phyloP scores from a whole-genome alignment of 2,329 filamentous ascomycete genomes.

The Claviceps paspali region DNA sequence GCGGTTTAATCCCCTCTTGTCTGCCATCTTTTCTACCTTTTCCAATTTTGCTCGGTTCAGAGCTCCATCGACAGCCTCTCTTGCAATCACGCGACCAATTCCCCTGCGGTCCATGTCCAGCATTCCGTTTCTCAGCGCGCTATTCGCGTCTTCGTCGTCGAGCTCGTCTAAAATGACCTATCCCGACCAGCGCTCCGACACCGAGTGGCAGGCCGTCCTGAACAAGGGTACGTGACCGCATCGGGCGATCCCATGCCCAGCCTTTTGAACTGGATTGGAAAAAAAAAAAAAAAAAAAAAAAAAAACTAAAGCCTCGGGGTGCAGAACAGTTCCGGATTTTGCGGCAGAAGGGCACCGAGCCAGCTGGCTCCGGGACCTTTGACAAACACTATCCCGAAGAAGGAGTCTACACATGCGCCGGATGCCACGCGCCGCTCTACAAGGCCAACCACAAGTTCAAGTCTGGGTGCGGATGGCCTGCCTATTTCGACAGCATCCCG shows the following conservation, averaged over 20 bases:
- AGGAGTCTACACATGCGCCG: slow-evolving; percentile 79
- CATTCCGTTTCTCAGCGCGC: slow-evolving; percentile 61
- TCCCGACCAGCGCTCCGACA: slow-evolving; percentile 64
- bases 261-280: no score
- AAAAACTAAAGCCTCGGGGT: slow-evolving; percentile 4
- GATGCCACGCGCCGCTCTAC: slow-evolving; percentile 78
- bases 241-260: background rate
- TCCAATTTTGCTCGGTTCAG: slow-evolving; percentile 25
- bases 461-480: slow-evolving; percentile 93
- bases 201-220: slow-evolving; percentile 82
- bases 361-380: slow-evolving; percentile 63
- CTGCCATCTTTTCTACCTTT: slow-evolving; percentile 31
- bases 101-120: slow-evolving; percentile 49
- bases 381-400: slow-evolving; percentile 67
- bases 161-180: slow-evolving; percentile 49
- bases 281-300: no score
- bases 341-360: slow-evolving; percentile 81
- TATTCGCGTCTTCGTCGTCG: slow-evolving; percentile 48
- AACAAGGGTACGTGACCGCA: slow-evolving; percentile 35
- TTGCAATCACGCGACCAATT: slow-evolving; percentile 12
- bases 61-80: slow-evolving; percentile 9
- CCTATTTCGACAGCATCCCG: slow-evolving; percentile 90
- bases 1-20: slow-evolving; percentile 33
- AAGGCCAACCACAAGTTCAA: slow-evolving; percentile 90
- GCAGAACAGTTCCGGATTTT: slow-evolving; percentile 91